A percentile compares a stretch with the other conserved stretches of the same genome.
These are phyloP conservation scores for Hypoxylon trugodes DNA, from an alignment of 495 filamentous ascomycete genomes.

Conservation along the genomic window DNA sequence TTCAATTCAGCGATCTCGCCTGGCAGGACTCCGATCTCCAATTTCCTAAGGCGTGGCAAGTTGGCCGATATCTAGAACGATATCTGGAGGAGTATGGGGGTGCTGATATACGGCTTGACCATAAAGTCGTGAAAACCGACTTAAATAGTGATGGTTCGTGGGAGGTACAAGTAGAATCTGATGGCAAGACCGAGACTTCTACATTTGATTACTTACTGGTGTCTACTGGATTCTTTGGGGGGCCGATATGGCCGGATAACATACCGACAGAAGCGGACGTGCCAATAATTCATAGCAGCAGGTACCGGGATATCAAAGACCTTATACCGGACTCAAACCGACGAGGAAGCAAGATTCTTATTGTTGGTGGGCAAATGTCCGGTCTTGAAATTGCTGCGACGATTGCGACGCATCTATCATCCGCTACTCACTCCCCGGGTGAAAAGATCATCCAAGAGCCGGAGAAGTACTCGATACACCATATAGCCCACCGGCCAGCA, in stretches of 20 bases:
- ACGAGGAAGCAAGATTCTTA: conserved; percentile 68
- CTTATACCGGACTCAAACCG: conserved; percentile 42
- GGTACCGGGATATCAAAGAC: conserved; percentile 53
- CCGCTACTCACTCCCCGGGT: conserved; percentile 57
- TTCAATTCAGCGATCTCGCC: conserved; percentile 80
- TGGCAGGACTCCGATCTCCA: conserved; percentile 66
- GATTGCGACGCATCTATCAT: conserved; percentile 74
- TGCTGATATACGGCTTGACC: conserved; percentile 59
- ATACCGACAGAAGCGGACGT: conserved; percentile 40
- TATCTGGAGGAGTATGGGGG: conserved; percentile 67
- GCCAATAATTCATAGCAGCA: conserved; percentile 69
- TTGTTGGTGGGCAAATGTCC: conserved; percentile 86
- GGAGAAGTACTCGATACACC: conserved; percentile 63
- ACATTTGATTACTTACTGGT: conserved; percentile 78
- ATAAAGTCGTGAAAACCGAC: conserved; percentile 59
- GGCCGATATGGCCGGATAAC: conserved; percentile 62
- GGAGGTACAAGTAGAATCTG: conserved; percentile 60
- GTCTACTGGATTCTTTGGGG: conserved; percentile 79
- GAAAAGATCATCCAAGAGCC: conserved; percentile 43
- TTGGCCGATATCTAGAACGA: conserved; percentile 74
- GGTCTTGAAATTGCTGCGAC: conserved; percentile 78
- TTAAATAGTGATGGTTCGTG: conserved; percentile 54
- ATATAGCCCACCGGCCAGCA: conserved; percentile 73
- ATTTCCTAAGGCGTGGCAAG: conserved; percentile 78
- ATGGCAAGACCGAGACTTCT: conserved; percentile 43